Conservation (phyloP, 2,329 filamentous ascomycete species). For the Alternaria sp. region DNA sequence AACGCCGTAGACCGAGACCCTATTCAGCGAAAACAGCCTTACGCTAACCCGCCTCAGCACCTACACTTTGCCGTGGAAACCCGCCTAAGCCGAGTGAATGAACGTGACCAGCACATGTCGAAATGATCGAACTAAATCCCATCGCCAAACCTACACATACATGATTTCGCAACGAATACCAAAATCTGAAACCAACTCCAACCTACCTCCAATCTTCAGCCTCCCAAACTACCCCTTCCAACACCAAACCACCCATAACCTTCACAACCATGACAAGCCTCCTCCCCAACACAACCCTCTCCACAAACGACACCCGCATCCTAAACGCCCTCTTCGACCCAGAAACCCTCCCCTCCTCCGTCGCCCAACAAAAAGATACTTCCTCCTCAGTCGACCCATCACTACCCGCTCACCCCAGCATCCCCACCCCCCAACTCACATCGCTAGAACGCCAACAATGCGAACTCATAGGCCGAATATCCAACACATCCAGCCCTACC, state of each 20-base stretch:
- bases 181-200: not conserved
- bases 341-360: slow-evolving; percentile 53
- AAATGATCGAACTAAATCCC: not conserved
- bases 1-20: not conserved
- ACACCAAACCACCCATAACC: not conserved
- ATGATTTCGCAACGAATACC: not conserved
- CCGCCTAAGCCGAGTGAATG: slow-evolving; percentile 31
- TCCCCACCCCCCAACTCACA: slow-evolving; percentile 50
- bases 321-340: slow-evolving; percentile 54
- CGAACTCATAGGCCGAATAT: slow-evolving; percentile 54
- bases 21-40: not conserved
- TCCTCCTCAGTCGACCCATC: slow-evolving; percentile 58
- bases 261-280: slow-evolving; percentile 32
- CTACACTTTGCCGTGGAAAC: slow-evolving; percentile 22
- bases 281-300: slow-evolving; percentile 58
- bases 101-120: slow-evolving; percentile 10
- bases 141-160: not conserved
- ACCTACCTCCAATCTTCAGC: not conserved
- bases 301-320: slow-evolving; percentile 50
- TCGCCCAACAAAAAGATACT: slow-evolving; percentile 59
- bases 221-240: not conserved
- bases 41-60: not conserved
- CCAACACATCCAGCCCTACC: slow-evolving; percentile 23
- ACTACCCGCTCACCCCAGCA: slow-evolving; percentile 53
- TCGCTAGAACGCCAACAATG: slow-evolving; percentile 54